A percentile compares a stretch with the other conserved stretches of the same genome.
Conservation (phyloP, 352 stramenopile genomes). For the Phytophthora macrochlamydospora region DNA sequence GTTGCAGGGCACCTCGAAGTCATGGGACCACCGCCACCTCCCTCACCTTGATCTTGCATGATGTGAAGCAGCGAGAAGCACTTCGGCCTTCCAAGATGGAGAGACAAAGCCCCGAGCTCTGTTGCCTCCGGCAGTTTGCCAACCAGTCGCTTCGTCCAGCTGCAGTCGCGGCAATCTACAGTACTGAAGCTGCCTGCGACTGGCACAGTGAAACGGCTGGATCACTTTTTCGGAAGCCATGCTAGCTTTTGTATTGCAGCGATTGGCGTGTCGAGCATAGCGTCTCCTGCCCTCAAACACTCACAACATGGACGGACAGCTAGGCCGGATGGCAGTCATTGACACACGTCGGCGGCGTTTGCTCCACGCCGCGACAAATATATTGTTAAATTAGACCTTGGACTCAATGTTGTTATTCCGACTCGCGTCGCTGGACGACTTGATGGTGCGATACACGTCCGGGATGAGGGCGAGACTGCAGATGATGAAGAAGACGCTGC, state of each 20-base stretch:
- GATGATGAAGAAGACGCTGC: slow-evolving; percentile 82
- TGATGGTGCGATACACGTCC: slow-evolving; percentile 53
- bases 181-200: neutral
- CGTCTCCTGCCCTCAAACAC: neutral
- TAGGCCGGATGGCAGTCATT: neutral
- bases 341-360: slow-evolving; percentile 16
- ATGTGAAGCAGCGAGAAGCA: too few species aligned
- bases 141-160: too few species aligned
- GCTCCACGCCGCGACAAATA: slow-evolving; percentile 15
- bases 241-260: neutral
- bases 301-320: neutral
- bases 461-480: slow-evolving; percentile 65
- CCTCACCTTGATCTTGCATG: too few species aligned
- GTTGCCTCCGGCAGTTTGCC: too few species aligned
- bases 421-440: slow-evolving; percentile 16
- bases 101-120: too few species aligned
- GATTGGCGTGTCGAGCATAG: neutral
- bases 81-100: too few species aligned
- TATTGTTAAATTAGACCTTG: slow-evolving; percentile 37
- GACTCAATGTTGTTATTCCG: slow-evolving; percentile 15
- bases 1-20: neutral
- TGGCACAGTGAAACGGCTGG: neutral
- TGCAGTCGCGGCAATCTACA: too few species aligned
- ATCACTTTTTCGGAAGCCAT: neutral
- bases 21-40: neutral